Conservation (phyloP, 306 rosid genomes). For the Sesbania bispinosa region DNA sequence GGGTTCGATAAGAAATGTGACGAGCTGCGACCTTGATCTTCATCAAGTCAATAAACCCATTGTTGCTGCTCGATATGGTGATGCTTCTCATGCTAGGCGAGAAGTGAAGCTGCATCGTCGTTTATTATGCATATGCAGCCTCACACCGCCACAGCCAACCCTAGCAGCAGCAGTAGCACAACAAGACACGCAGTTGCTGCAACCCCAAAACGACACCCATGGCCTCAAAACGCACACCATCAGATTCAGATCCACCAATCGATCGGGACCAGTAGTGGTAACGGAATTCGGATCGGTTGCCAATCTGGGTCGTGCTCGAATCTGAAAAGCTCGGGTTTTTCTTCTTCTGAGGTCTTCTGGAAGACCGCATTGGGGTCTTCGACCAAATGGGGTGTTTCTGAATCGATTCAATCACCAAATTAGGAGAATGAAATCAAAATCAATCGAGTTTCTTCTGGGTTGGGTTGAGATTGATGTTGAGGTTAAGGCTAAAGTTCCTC, state of each 20-base stretch:
- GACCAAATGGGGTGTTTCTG: background rate
- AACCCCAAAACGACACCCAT: slow-evolving; percentile 40
- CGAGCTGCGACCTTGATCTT: slow-evolving; percentile 99
- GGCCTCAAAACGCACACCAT: slow-evolving; percentile 57
- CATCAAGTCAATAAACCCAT: slow-evolving; percentile 99
- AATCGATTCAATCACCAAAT: slow-evolving; percentile 7
- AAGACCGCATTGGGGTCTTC: slow-evolving; percentile 60
- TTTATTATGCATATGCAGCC: slow-evolving; percentile 82
- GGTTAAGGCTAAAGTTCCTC: slow-evolving; percentile 14
- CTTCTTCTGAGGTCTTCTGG: slow-evolving; percentile 30
- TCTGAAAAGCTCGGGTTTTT: slow-evolving; percentile 11
- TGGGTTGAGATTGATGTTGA: background rate
- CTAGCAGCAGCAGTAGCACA: slow-evolving; percentile 12
- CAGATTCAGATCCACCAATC: slow-evolving; percentile 51
- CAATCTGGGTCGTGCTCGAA: slow-evolving; percentile 35
- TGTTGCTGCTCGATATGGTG: slow-evolving; percentile 97
- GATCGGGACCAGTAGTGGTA: background rate
- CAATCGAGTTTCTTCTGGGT: slow-evolving; percentile 18
- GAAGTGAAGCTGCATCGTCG: slow-evolving; percentile 99
- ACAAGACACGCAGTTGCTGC: background rate
- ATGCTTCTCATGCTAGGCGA: slow-evolving; percentile 99
- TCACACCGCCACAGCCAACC: slow-evolving; percentile 48
- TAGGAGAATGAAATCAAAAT: background rate
- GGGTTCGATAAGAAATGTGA: slow-evolving; percentile 97
- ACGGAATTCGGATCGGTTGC: slow-evolving; percentile 36